Evolutionary conservation across 2,329 filamentous ascomycete species (phyloP).

Genomic region (Stromatinia cepivora): DNA sequence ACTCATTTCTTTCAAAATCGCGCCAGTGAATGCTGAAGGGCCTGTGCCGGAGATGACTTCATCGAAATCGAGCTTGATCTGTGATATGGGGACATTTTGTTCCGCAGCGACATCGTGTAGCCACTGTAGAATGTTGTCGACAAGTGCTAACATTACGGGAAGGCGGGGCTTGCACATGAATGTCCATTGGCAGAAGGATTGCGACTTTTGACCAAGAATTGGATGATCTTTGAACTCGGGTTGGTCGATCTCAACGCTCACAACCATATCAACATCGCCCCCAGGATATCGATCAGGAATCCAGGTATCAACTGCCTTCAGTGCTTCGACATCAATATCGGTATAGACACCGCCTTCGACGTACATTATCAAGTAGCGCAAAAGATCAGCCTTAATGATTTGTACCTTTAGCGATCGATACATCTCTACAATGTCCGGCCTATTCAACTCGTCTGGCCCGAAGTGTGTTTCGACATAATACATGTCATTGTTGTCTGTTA

Average conservation of each 20-base stretch:
- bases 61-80: slow-evolving; percentile 69
- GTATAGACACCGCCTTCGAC: slow-evolving; percentile 62
- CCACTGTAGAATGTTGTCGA: slow-evolving; percentile 69
- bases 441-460: slow-evolving; percentile 63
- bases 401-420: slow-evolving; percentile 59
- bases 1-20: slow-evolving; percentile 65
- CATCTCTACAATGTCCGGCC: slow-evolving; percentile 63
- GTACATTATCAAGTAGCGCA: slow-evolving; percentile 67
- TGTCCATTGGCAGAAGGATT: slow-evolving; percentile 75
- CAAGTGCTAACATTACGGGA: slow-evolving; percentile 66
- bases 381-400: slow-evolving; percentile 65
- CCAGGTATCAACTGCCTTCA: slow-evolving; percentile 54
- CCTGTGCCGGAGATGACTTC: slow-evolving; percentile 73
- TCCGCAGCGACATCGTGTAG: slow-evolving; percentile 58
- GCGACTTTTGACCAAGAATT: slow-evolving; percentile 66
- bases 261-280: slow-evolving; percentile 67
- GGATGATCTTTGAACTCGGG: slow-evolving; percentile 63
- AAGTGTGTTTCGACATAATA: slow-evolving; percentile 69
- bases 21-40: slow-evolving; percentile 67
- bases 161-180: slow-evolving; percentile 68
- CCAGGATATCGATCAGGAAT: slow-evolving; percentile 63
- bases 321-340: slow-evolving; percentile 58
- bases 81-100: slow-evolving; percentile 58
- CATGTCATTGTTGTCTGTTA: slow-evolving; percentile 66
- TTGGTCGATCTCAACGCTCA: slow-evolving; percentile 71